Evolutionary conservation across 1,284 basidiomycete genomes (phyloP).

Genomic region (Ustilago crameri): DNA sequence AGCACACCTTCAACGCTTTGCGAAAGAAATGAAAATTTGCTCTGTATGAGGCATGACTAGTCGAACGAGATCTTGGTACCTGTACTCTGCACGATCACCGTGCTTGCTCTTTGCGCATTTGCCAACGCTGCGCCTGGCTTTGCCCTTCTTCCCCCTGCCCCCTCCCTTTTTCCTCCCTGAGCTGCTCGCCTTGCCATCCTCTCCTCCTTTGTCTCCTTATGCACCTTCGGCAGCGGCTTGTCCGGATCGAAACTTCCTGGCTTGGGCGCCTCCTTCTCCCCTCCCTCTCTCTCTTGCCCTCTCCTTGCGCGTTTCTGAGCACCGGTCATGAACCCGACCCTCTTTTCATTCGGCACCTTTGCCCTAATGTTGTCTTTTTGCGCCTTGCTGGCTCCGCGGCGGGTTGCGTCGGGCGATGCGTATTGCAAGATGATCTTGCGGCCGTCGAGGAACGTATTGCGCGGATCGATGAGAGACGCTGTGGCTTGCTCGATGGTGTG

Average conservation of each 20-base stretch:
- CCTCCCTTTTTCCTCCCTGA: neutral
- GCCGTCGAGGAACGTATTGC: constrained; percentile 85
- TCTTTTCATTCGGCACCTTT: constrained; percentile 3
- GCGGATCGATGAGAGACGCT: constrained; percentile 80
- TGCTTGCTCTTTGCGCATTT: constrained; percentile 83
- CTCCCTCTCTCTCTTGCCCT: neutral
- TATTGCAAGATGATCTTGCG: constrained; percentile 88
- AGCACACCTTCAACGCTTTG: neutral
- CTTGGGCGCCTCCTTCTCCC: constrained; percentile 20
- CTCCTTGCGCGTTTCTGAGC: constrained; percentile 6
- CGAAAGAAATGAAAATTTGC: neutral
- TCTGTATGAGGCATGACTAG: constrained; percentile 1
- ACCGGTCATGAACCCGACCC: constrained; percentile 22
- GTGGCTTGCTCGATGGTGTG: constrained; percentile 81
- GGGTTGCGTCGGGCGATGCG: constrained; percentile 83
- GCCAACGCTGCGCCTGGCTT: constrained; percentile 91
- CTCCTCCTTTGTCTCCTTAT: constrained; percentile 57
- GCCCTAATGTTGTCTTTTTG: constrained; percentile 1
- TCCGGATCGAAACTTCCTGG: constrained; percentile 61
- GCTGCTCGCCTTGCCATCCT: constrained; percentile 15
- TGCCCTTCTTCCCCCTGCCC: constrained; percentile 70
- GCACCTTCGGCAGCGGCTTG: constrained; percentile 42
- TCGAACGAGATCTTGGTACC: constrained; percentile 86
- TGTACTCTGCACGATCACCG: constrained; percentile 80
- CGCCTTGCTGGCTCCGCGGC: constrained; percentile 60